A percentile compares a stretch with the other conserved stretches of the same genome.
phyloP scores from a whole-genome alignment of 2,329 filamentous ascomycete genomes.

The Trichoderma citrinoviride region DNA sequence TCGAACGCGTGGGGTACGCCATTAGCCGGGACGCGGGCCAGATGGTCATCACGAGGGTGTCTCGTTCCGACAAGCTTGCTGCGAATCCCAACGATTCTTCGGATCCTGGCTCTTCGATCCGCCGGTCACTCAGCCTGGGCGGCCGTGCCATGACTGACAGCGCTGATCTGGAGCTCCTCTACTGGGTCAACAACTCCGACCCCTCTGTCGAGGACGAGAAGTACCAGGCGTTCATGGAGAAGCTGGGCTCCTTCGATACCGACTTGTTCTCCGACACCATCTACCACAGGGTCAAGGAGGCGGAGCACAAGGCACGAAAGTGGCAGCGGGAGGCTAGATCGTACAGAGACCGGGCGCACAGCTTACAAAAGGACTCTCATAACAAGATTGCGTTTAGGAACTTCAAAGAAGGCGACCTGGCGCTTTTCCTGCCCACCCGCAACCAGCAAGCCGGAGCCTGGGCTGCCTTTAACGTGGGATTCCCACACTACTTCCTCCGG shows the following conservation, averaged over 20 bases:
- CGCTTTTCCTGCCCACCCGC: slow-evolving; percentile 87
- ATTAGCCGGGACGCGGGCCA: slow-evolving; percentile 69
- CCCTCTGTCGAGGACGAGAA: slow-evolving; percentile 65
- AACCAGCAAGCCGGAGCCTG: slow-evolving; percentile 94
- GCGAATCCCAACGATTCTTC: slow-evolving; percentile 59
- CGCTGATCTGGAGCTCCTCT: slow-evolving; percentile 68
- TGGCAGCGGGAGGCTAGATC: slow-evolving; percentile 84
- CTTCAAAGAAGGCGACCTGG: slow-evolving; percentile 95
- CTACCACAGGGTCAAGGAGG: slow-evolving; percentile 85
- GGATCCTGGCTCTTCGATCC: slow-evolving; percentile 53
- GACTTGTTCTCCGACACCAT: slow-evolving; percentile 82
- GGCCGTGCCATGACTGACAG: slow-evolving; percentile 58
- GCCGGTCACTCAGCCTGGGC: slow-evolving; percentile 52
- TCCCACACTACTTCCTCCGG: slow-evolving; percentile 93
- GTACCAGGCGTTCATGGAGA: slow-evolving; percentile 71
- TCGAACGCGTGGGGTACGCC: slow-evolving; percentile 84
- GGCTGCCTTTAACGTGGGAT: slow-evolving; percentile 98
- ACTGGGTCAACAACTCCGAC: slow-evolving; percentile 75
- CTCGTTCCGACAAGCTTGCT: slow-evolving; percentile 54
- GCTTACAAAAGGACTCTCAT: slow-evolving; percentile 78
- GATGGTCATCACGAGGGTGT: slow-evolving; percentile 72
- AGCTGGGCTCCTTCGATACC: slow-evolving; percentile 75
- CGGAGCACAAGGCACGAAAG: slow-evolving; percentile 89
- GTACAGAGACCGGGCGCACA: slow-evolving; percentile 84
- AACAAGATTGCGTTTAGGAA: slow-evolving; percentile 95